Evolutionary conservation across 495 filamentous ascomycete species (phyloP), one percentile per base, ranked within the genome.

Genomic region (Aspergillus cavernicola): DNA sequence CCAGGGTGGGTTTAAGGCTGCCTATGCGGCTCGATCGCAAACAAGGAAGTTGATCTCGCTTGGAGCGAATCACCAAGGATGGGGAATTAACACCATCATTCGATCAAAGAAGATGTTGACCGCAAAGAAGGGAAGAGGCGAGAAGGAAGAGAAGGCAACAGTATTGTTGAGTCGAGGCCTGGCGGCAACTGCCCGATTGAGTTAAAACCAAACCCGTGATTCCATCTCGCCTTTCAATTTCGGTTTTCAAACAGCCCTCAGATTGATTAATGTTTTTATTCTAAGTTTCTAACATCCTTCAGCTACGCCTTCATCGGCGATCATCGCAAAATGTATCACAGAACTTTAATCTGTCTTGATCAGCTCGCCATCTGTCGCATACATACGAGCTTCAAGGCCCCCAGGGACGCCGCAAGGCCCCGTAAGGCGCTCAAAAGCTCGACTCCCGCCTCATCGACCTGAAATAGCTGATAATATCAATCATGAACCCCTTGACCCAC

Each of bases 11-110:
- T 35, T 47, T 60, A 62, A 62, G 59, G 56, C 59, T 56, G 46
- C 47, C 50, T 56, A 50, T 59, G 58, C 50, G 58, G 52, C 53
- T 60, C 58, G 58, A 54, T 50, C 50, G 23, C 32, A 11, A 35
- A 38, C 20, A 33, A n/a, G n/a, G n/a, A n/a, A n/a, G n/a, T n/a
- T n/a, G n/a, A 45, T 48, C 45, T 35, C 46, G 16, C 28, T 23
- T 22, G 35, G 35, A 19, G 23, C 32, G 16, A 53, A 45, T 46
- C 32, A 22, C 8, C 45, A 48, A 12, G 28, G 42, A 31, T 32
- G 41, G n/a, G 13, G n/a, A 20, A n/a, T n/a, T 31, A 31, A 28
- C 24, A 4, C 24, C 24, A 9, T 28, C n/a, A n/a, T n/a, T n/a
- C n/a, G n/a, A n/a, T n/a, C n/a, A n/a, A n/a, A 28, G 24, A 9